phyloP scores from a whole-genome alignment of 2,329 filamentous ascomycete species.

The Dryadomyces quercivorus region DNA sequence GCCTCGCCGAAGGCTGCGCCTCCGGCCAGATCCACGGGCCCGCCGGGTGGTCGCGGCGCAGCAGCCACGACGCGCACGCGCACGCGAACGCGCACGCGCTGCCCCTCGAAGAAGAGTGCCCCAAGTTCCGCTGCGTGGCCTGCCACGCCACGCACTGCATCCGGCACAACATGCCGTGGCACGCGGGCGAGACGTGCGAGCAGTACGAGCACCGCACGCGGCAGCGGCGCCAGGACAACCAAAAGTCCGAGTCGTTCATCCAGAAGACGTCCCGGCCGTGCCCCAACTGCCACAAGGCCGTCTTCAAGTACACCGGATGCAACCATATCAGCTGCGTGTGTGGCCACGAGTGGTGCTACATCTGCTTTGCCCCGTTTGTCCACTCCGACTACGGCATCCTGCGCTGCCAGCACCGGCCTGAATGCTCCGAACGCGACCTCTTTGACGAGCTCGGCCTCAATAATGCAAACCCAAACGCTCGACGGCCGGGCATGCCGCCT shows the following conservation, averaged over 20 bases:
- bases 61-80: no score
- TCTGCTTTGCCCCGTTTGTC: slow-evolving; percentile 21
- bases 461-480: no score
- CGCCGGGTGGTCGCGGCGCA: neutral
- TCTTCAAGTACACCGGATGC: slow-evolving; percentile 25
- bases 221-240: slow-evolving; percentile 17
- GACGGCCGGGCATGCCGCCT: no score
- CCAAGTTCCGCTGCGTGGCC: slow-evolving; percentile 19
- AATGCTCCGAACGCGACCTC: slow-evolving; percentile 18
- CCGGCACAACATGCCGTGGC: slow-evolving; percentile 24
- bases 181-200: slow-evolving; percentile 23
- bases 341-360: slow-evolving; percentile 27
- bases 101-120: slow-evolving; percentile 13
- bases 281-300: slow-evolving; percentile 21
- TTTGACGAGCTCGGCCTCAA: slow-evolving; percentile 10
- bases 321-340: slow-evolving; percentile 29
- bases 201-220: slow-evolving; percentile 22
- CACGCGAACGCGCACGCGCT: no score
- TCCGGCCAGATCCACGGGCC: slow-evolving; percentile 24
- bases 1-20: slow-evolving; percentile 21
- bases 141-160: slow-evolving; percentile 22
- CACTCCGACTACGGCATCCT: slow-evolving; percentile 16
- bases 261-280: slow-evolving; percentile 22
- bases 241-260: slow-evolving; percentile 21
- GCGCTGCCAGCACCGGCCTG: slow-evolving; percentile 19